phyloP scores from a whole-genome alignment of 177 flowering plant genomes.

The Tripterygium wilfordii region DNA sequence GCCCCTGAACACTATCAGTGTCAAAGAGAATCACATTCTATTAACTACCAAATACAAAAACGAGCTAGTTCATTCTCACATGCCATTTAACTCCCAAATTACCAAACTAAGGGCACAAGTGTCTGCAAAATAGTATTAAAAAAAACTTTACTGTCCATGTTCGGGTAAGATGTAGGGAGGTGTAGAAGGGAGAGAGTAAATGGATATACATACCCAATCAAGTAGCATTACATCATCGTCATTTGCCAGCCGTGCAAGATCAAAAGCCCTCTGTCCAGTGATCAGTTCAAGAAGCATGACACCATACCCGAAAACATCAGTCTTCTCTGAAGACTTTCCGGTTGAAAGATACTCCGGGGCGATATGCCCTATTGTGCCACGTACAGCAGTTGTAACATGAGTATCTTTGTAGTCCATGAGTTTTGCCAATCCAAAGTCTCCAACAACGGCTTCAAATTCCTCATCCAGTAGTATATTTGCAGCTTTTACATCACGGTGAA shows the following conservation, averaged over 20 bases:
- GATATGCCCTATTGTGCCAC: slow-evolving; percentile 78
- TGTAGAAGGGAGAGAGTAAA: neutral
- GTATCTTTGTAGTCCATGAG: slow-evolving; percentile 85
- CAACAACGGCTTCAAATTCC: slow-evolving; percentile 76
- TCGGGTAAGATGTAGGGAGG: too few relatives aligned
- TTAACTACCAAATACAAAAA: too few relatives aligned
- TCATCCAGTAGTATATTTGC: slow-evolving; percentile 75
- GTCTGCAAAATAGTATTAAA: too few relatives aligned
- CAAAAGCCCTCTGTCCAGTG: slow-evolving; percentile 77
- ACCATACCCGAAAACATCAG: slow-evolving; percentile 79
- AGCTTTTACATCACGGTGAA: slow-evolving; percentile 82
- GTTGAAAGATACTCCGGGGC: slow-evolving; percentile 79
- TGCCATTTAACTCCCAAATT: too few relatives aligned
- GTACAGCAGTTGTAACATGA: slow-evolving; percentile 79
- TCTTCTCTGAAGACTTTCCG: slow-evolving; percentile 75
- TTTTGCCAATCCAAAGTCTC: slow-evolving; percentile 77
- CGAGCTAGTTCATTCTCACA: too few relatives aligned
- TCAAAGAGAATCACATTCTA: too few relatives aligned
- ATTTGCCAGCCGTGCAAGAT: slow-evolving; percentile 75
- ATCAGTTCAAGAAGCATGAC: slow-evolving; percentile 78
- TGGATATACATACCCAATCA: slow-evolving; percentile 64
- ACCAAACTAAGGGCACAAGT: too few relatives aligned
- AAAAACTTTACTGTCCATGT: too few relatives aligned
- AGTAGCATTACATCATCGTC: slow-evolving; percentile 79
- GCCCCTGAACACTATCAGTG: too few relatives aligned